Conservation (phyloP, 129 eudicot genomes). For the Saposhnikovia divaricata region DNA sequence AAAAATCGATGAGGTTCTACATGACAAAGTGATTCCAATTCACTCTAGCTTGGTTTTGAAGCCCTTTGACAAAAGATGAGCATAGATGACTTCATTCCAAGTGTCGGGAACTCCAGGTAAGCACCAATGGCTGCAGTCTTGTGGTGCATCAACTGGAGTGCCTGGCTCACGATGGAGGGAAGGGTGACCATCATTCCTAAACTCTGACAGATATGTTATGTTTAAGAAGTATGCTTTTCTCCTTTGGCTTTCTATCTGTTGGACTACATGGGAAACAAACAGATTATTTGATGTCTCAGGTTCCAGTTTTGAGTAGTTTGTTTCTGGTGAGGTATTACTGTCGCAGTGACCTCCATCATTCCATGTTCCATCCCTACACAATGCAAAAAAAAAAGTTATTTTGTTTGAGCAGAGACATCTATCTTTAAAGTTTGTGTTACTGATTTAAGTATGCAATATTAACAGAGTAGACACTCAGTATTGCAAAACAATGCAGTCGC, state of each 20-base stretch:
- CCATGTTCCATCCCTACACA: slow-evolving; percentile 74
- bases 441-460: not conserved
- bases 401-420: not conserved
- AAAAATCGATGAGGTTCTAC: slow-evolving; percentile 15
- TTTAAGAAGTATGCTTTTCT: slow-evolving; percentile 38
- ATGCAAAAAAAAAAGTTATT: not conserved
- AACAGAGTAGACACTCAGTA: not conserved
- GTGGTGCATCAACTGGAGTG: slow-evolving; percentile 41
- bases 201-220: slow-evolving; percentile 60
- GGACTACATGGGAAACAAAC: slow-evolving; percentile 27
- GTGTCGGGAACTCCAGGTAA: slow-evolving; percentile 81
- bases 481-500: not conserved
- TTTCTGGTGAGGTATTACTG: slow-evolving; percentile 51
- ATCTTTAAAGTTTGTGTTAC: not conserved
- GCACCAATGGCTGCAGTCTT: slow-evolving; percentile 96
- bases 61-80: slow-evolving; percentile 40
- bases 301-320: slow-evolving; percentile 34
- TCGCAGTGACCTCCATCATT: slow-evolving; percentile 70
- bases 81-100: slow-evolving; percentile 69
- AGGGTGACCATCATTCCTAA: slow-evolving; percentile 80
- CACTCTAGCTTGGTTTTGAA: slow-evolving; percentile 28
- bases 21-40: slow-evolving; percentile 3
- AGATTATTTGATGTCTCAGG: slow-evolving; percentile 44
- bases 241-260: slow-evolving; percentile 35
- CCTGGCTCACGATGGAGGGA: slow-evolving; percentile 70